Evolutionary conservation across 306 rosid species (phyloP).

Genomic region (Betula pendula): DNA sequence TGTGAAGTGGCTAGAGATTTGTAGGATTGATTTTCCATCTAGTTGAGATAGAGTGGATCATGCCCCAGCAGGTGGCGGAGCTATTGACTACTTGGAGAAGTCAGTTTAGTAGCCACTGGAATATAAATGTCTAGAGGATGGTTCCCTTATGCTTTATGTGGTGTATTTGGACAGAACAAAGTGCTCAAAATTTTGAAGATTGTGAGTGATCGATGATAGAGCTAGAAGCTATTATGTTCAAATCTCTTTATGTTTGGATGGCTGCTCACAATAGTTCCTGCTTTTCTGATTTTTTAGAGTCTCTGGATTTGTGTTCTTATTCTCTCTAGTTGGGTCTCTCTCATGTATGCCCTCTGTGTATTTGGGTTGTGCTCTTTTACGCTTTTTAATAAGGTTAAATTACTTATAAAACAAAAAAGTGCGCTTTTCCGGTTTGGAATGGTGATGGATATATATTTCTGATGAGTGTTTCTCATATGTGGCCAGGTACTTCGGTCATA

Average conservation of each 20-base stretch:
- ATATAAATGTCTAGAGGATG: background rate
- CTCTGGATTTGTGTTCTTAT: too few relatives aligned
- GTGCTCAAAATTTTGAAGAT: background rate
- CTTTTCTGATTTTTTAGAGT: too few relatives aligned
- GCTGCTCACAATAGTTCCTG: background rate
- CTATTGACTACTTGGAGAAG: background rate
- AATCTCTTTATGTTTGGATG: background rate
- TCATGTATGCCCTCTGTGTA: background rate
- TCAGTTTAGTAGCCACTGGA: background rate
- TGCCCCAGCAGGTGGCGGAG: too few relatives aligned
- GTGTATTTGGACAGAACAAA: background rate
- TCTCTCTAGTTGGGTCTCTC: background rate
- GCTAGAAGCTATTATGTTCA: background rate
- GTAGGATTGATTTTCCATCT: too few relatives aligned
- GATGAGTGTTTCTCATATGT: slow-evolving; percentile 38
- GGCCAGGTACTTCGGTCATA: slow-evolving; percentile 80
- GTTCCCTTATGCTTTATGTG: background rate
- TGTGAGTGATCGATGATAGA: background rate
- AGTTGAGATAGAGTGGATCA: too few relatives aligned
- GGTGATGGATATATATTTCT: slow-evolving; percentile 30
- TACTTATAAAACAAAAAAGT: too few relatives aligned
- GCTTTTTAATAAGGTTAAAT: too few relatives aligned
- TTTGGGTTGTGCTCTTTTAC: background rate
- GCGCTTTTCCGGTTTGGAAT: background rate
- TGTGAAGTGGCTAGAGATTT: background rate